Evolutionary conservation across 2,329 filamentous ascomycete species (phyloP).

Genomic region (Triangularia verruculosa): DNA sequence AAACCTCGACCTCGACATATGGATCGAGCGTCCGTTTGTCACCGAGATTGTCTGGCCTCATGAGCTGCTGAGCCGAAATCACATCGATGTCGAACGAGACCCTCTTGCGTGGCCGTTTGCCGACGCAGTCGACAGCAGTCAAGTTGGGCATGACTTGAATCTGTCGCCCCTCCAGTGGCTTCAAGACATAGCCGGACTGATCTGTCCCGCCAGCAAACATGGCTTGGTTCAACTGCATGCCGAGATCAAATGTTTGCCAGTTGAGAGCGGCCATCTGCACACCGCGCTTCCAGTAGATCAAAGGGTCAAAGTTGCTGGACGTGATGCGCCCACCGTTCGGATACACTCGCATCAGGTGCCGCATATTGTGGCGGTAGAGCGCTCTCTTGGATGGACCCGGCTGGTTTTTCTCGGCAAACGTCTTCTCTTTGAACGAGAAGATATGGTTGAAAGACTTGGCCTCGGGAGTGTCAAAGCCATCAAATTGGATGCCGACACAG

Average conservation of each 20-base stretch:
- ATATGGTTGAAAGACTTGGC: constrained; percentile 91
- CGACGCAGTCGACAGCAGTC: constrained; percentile 46
- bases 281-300: constrained; percentile 89
- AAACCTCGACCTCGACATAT: constrained; percentile 92
- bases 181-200: constrained; percentile 87
- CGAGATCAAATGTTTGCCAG: constrained; percentile 96
- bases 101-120: constrained; percentile 74
- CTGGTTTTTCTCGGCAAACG: constrained; percentile 77
- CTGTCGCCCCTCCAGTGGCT: constrained; percentile 80
- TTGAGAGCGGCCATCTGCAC: constrained; percentile 98
- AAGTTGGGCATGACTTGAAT: constrained; percentile 60
- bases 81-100: constrained; percentile 84
- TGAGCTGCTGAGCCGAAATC: constrained; percentile 92
- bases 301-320: constrained; percentile 92
- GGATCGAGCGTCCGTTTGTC: constrained; percentile 72
- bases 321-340: constrained; percentile 76
- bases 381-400: constrained; percentile 72
- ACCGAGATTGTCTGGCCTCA: constrained; percentile 63
- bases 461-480: constrained; percentile 72
- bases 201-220: constrained; percentile 94
- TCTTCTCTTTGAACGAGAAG: constrained; percentile 89
- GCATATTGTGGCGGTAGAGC: constrained; percentile 86
- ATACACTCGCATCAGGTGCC: constrained; percentile 90
- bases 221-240: constrained; percentile 93
- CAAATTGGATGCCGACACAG: constrained; percentile 73